phyloP scores from a whole-genome alignment of 306 rosid genomes.

The Hippophae rhamnoides region DNA sequence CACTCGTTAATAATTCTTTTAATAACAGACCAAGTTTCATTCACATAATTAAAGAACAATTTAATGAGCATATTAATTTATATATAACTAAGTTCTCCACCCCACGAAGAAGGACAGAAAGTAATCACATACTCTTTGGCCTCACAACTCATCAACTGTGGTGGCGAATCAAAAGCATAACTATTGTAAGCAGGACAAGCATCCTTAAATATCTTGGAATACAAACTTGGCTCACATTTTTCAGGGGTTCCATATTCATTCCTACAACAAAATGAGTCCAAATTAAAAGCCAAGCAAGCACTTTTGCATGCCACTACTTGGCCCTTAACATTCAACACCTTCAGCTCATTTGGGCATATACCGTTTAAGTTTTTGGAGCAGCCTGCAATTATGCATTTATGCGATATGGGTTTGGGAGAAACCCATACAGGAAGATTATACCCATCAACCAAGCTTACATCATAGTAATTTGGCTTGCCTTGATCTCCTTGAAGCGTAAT shows the following conservation, averaged over 20 bases:
- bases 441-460: slow-evolving; percentile 80
- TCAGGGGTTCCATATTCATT: slow-evolving; percentile 49
- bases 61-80: no score
- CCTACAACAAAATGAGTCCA: slow-evolving; percentile 66
- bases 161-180: slow-evolving; percentile 65
- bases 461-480: slow-evolving; percentile 54
- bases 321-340: slow-evolving; percentile 35
- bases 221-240: slow-evolving; percentile 56
- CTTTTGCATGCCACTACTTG: slow-evolving; percentile 77
- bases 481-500: slow-evolving; percentile 51
- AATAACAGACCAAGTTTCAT: no score
- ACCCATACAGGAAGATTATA: slow-evolving; percentile 58
- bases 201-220: slow-evolving; percentile 68
- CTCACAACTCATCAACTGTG: slow-evolving; percentile 57
- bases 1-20: no score
- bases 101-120: slow-evolving; percentile 69
- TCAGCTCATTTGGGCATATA: slow-evolving; percentile 52
- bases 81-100: slow-evolving; percentile 17
- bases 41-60: no score
- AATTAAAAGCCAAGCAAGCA: slow-evolving; percentile 68
- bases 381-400: slow-evolving; percentile 44
- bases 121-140: slow-evolving; percentile 44
- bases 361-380: slow-evolving; percentile 49
- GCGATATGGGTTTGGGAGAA: slow-evolving; percentile 18
- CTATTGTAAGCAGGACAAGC: slow-evolving; percentile 70